A percentile compares a stretch with the other conserved stretches of the same genome.
phyloP scores from a whole-genome alignment of 306 rosid genomes.

The Calophaca sinica region DNA sequence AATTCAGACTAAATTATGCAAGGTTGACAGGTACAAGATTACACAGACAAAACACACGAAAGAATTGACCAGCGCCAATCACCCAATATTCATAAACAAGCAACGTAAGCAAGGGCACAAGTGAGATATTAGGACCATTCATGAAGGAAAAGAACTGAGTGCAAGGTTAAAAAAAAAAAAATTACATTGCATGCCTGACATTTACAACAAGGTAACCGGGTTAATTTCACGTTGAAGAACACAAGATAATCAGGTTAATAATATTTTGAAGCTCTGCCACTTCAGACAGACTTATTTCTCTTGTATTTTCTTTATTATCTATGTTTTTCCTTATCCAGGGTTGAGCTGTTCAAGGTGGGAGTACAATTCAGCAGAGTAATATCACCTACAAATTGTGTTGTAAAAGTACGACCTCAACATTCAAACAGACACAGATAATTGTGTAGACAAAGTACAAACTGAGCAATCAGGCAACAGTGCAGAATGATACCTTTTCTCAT shows the following conservation, averaged over 20 bases:
- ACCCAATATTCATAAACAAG: slow-evolving; percentile 20
- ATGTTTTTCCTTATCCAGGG: slow-evolving; percentile 23
- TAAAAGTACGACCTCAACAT: slow-evolving; percentile 37
- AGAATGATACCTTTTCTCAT: slow-evolving; percentile 50
- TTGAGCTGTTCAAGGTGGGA: not conserved
- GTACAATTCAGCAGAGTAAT: not conserved
- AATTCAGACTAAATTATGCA: slow-evolving; percentile 8
- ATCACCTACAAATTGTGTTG: slow-evolving; percentile 31
- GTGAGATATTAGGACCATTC: slow-evolving; percentile 15
- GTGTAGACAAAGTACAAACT: slow-evolving; percentile 36
- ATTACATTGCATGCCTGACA: slow-evolving; percentile 2
- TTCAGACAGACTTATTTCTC: not conserved
- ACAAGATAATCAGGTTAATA: slow-evolving; percentile 4
- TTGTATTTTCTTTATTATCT: slow-evolving; percentile 12
- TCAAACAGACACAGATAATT: not conserved
- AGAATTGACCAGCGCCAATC: not conserved
- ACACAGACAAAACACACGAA: slow-evolving; percentile 3
- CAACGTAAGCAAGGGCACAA: slow-evolving; percentile 14
- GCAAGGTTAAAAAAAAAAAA: not conserved
- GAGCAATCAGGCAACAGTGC: slow-evolving; percentile 43
- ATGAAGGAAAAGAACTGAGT: not conserved
- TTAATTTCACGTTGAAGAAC: slow-evolving; percentile 3
- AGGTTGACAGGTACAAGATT: not conserved
- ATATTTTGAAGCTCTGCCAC: slow-evolving; percentile 14
- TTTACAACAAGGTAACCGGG: slow-evolving; percentile 13